phyloP scores from a whole-genome alignment of 2,329 filamentous ascomycete genomes.

The Cercospora sp. region DNA sequence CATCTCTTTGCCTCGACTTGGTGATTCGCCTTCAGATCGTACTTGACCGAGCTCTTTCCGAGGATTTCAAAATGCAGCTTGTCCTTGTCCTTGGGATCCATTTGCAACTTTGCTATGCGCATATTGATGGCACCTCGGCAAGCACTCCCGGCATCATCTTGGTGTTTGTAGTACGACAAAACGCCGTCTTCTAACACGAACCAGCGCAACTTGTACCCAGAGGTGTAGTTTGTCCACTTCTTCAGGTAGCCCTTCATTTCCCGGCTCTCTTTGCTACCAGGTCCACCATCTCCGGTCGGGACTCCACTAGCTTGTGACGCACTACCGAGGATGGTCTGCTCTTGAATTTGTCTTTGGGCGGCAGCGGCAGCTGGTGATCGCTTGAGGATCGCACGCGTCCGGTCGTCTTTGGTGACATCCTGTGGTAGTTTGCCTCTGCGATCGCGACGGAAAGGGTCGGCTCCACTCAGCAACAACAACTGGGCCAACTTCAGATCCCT shows the following conservation, averaged over 20 bases:
- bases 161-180: conserved; percentile 97
- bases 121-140: conserved; percentile 99
- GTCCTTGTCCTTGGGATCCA: conserved; percentile 97
- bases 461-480: conserved; percentile 85
- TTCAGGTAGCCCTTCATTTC: conserved; percentile 99
- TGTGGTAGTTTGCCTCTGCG: conserved; percentile 94
- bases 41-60: conserved; percentile 97
- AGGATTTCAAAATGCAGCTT: conserved; percentile 98
- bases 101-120: conserved; percentile 89
- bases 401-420: conserved; percentile 93
- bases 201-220: conserved; percentile 94
- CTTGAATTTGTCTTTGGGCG: conserved; percentile 91
- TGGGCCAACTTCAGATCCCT: conserved; percentile 87
- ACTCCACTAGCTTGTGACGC: conserved; percentile 47
- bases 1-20: conserved; percentile 97
- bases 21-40: conserved; percentile 95
- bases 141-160: conserved; percentile 93
- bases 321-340: conserved; percentile 90
- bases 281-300: conserved; percentile 48
- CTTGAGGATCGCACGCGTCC: conserved; percentile 83
- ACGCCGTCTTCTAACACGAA: conserved; percentile 98
- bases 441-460: conserved; percentile 92
- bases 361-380: conserved; percentile 91
- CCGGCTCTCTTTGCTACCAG: conserved; percentile 78
- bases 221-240: conserved; percentile 99